Evolutionary conservation across 2,329 filamentous ascomycete species (phyloP), one percentile per base, ranked within the genome.

Genomic region (Trichoderma brevicompactum): DNA sequence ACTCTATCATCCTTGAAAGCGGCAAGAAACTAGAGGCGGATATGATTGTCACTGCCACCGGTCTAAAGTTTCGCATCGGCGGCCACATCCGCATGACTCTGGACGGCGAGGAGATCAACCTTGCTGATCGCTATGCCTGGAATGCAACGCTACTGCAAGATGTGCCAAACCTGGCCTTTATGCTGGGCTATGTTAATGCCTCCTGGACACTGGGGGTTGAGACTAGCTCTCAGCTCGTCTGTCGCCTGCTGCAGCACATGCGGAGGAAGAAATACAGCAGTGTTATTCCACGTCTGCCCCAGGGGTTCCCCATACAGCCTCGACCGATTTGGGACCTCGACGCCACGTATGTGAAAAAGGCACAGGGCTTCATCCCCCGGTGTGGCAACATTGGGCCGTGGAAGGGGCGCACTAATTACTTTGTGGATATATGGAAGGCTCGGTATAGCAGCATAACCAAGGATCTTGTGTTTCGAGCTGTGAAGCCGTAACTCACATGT

Each of bases 11-110:
- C 48, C 79, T 86, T 32, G 68, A 76, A 8, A 77, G 77, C 2
- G 79, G 82, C 2, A 71, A 77, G 70, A 76, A 67, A 0, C 72
- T 90, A 0, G 72, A 81, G 12, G 82, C 87, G 0, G 88, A 90
- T 69, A 80, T 86, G 64, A 88, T 91, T 68, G 78, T 90, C 62
- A 89, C 87, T 0, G 88, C 88, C 0, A 90, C 88, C 0, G 88
- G 88, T 0, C 79, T 89, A 2, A 82, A 82, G 60, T 74, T 90
- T 49, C 74, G 79, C 9, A 78, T 90, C 43, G 84, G 82, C 1
- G 87, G 87, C 28, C 79, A 80, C 19, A 81, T 85, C 38, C 72
- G 77, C 2, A 69, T 89, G 12, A 71, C 72, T 1, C 75, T 89
- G 7, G 85, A 90, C 68, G 82, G 81, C 6, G 68, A 77, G 17